Evolutionary conservation across 768 basidiomycete genomes (phyloP).

Genomic region (Gautieria morchelliformis): DNA sequence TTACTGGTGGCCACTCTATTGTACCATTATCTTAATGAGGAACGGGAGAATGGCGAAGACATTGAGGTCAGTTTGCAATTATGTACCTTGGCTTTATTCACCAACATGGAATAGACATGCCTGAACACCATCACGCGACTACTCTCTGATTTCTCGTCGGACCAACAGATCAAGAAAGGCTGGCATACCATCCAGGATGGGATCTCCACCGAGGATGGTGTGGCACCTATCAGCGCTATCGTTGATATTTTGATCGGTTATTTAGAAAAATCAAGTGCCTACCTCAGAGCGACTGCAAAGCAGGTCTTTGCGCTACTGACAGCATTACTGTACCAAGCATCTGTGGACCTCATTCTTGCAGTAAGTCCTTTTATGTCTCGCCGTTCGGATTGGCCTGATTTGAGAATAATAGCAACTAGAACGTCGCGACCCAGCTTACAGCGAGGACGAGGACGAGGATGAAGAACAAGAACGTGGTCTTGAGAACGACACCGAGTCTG

Average conservation of each 20-base stretch:
- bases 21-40: constrained; percentile 59
- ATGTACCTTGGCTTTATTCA: background rate
- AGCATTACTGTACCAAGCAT: constrained; percentile 51
- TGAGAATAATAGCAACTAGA: constrained; percentile 65
- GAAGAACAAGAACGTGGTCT: constrained; percentile 24
- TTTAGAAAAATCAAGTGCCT: constrained; percentile 74
- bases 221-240: constrained; percentile 70
- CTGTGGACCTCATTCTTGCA: constrained; percentile 71
- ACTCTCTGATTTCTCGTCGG: background rate
- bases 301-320: constrained; percentile 72
- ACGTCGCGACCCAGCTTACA: constrained; percentile 44
- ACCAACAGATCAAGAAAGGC: constrained; percentile 8
- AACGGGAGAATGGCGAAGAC: constrained; percentile 36
- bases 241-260: constrained; percentile 88
- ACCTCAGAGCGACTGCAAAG: constrained; percentile 70
- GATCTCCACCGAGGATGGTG: constrained; percentile 28
- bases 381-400: constrained; percentile 4
- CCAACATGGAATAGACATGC: background rate
- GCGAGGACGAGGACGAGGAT: constrained; percentile 21
- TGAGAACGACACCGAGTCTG: constrained; percentile 27
- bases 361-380: constrained; percentile 38
- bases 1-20: constrained; percentile 63
- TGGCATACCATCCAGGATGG: constrained; percentile 12
- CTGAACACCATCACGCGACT: background rate
- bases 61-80: background rate